Percentiles rank a stretch among this genome's conserved stretches.
phyloP scores from a whole-genome alignment of 805 yeast species.

The Ogataea populi-albae region DNA sequence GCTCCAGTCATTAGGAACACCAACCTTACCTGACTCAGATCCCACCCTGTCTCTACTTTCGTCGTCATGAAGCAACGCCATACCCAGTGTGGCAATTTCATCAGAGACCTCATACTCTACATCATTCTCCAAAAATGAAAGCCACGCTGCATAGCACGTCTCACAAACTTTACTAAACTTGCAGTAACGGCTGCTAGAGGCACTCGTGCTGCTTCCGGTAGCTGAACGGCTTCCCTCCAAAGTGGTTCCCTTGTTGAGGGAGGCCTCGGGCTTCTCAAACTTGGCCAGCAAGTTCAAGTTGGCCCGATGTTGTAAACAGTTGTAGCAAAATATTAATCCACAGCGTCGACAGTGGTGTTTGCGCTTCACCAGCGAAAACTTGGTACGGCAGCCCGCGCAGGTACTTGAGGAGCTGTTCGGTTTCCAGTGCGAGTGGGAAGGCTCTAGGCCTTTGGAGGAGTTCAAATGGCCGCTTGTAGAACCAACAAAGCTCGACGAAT shows the following conservation, averaged over 20 bases:
- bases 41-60: constrained; percentile 25
- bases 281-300: constrained; percentile 34
- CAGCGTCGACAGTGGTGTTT: constrained; percentile 54
- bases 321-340: constrained; percentile 44
- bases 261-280: constrained; percentile 29
- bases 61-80: constrained; percentile 3
- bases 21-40: constrained; percentile 33
- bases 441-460: constrained; percentile 33
- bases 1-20: constrained; percentile 45
- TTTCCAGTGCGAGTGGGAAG: constrained; percentile 53
- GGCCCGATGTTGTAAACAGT: constrained; percentile 30
- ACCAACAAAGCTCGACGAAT: constrained; percentile 10
- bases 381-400: constrained; percentile 34
- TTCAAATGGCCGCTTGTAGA: constrained; percentile 1
- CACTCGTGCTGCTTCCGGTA: not conserved
- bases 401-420: constrained; percentile 38
- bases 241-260: constrained; percentile 2
- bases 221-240: constrained; percentile 3
- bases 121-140: constrained; percentile 24
- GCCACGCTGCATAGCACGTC: constrained; percentile 25
- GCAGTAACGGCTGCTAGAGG: constrained; percentile 15
- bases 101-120: constrained; percentile 25
- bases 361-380: constrained; percentile 30
- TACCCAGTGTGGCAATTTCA: constrained; percentile 3
- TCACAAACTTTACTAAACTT: constrained; percentile 31